Evolutionary conservation across 202 grass and related monocot genomes (phyloP), one percentile per base, ranked within the genome.

Genomic region (Schoenoplectus tabernaemontani): DNA sequence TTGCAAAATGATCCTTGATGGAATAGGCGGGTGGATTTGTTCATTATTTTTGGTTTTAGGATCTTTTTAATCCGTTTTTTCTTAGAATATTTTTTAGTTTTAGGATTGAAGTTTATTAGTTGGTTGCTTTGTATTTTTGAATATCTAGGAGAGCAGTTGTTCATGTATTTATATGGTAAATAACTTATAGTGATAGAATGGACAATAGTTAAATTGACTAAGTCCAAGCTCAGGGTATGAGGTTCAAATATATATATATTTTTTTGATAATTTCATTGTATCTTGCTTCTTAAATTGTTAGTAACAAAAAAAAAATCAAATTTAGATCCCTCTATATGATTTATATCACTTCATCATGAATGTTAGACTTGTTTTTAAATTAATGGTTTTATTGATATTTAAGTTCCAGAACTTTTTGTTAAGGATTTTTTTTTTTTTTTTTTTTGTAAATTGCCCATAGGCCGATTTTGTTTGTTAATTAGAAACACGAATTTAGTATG

Each of bases 1-100:
- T 54, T 93, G 53, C 86, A 91, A 37, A 88, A 87, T 24, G 87
- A 96, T 72, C 56, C 86, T 2, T 98, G 83, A 87, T 33, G 24
- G 70, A 15, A 44, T 10, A 57, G 48, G 57, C 19, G 5, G 34
- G 3, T 80, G 59, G 24, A 63, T 47, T 80, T 22, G 57, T 57
- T 38, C 58, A 64, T 48, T 64, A 47, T 48, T 75, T 56, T 28
- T 20, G 47, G 28, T 51, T 30, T 56, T 47, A 56, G 28, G 15
- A 46, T 43, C n/a, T n/a, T n/a, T 64, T 61, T 73, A 57, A 54
- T 47, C 44, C 50, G 24, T 58, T 12, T 37, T 33, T 47, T 47
- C 30, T 69, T 57, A 82, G n/a, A 30, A 20, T 1, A 16, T 19
- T 51, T 75, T 75, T 83, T 30, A 67, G 23, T 76, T 84, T 34